These are phyloP conservation scores for Syncephalastrum racemosum DNA, from an alignment of 371 early-diverging fungal genomes.

Conservation along the genomic window DNA sequence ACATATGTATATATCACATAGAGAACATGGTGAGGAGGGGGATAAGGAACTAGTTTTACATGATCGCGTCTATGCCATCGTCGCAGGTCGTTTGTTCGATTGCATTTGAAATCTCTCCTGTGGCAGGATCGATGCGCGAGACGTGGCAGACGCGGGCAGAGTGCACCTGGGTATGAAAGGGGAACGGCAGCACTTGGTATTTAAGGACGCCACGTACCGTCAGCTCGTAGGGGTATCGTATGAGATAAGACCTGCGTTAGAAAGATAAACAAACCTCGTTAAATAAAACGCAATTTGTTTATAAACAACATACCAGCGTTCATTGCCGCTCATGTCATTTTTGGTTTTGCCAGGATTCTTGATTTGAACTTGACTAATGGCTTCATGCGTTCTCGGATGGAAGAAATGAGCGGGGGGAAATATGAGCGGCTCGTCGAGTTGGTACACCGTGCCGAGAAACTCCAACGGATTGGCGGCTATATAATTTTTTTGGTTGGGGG, in stretches of 20 bases:
- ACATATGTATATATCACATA: conserved; percentile 13
- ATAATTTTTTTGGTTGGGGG: not conserved
- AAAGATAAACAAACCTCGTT: not conserved
- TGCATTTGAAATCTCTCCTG: conserved; percentile 28
- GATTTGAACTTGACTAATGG: conserved; percentile 62
- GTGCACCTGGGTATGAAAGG: conserved; percentile 19
- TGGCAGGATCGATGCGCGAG: conserved; percentile 40
- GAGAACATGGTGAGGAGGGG: conserved; percentile 26
- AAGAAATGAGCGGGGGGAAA: conserved; percentile 39
- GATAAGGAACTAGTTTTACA: conserved; percentile 14
- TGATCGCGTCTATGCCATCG: conserved; percentile 11
- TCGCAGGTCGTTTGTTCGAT: conserved; percentile 37
- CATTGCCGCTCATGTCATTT: conserved; percentile 47
- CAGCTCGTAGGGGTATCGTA: conserved; percentile 63
- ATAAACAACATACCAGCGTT: conserved; percentile 36
- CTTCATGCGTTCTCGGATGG: conserved; percentile 25
- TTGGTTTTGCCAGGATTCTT: conserved; percentile 53
- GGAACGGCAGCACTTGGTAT: conserved; percentile 47
- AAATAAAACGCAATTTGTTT: conserved; percentile 1
- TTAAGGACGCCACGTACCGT: conserved; percentile 65
- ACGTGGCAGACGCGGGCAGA: conserved; percentile 45
- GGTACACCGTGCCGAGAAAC: conserved; percentile 51
- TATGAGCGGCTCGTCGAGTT: conserved; percentile 50
- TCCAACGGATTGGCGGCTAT: conserved; percentile 33
- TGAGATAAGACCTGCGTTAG: conserved; percentile 44